These are phyloP conservation scores for Aspergillus sojae DNA, from an alignment of 2,329 filamentous ascomycete species.

Conservation along the genomic window DNA sequence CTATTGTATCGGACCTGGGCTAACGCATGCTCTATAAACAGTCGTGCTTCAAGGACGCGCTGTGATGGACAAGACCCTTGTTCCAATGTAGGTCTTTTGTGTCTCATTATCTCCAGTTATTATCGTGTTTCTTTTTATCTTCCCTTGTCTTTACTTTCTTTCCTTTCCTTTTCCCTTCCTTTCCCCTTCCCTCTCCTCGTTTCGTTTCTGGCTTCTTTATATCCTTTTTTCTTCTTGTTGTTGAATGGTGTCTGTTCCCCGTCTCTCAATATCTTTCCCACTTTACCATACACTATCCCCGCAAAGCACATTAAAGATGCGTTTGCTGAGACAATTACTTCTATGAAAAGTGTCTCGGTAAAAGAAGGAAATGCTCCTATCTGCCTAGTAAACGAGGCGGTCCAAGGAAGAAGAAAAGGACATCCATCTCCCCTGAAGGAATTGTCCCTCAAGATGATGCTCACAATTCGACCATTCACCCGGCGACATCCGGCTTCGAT, in stretches of 20 bases:
- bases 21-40: slow-evolving; percentile 20
- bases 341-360: slow-evolving; percentile 40
- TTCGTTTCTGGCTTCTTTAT: neutral
- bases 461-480: slow-evolving; percentile 25
- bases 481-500: slow-evolving; percentile 29
- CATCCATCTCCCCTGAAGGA: slow-evolving; percentile 25
- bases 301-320: neutral
- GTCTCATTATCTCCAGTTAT: neutral
- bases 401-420: slow-evolving; percentile 45
- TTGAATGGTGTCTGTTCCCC: neutral
- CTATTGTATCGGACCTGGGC: slow-evolving; percentile 9
- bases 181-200: neutral
- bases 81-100: slow-evolving; percentile 40
- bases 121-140: neutral
- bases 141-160: neutral
- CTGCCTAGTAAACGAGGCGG: slow-evolving; percentile 48
- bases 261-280: neutral
- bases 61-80: slow-evolving; percentile 49
- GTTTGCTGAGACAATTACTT: slow-evolving; percentile 14
- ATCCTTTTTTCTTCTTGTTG: neutral
- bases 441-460: slow-evolving; percentile 23
- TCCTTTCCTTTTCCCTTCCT: neutral
- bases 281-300: neutral
- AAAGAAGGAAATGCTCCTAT: slow-evolving; percentile 45
- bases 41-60: slow-evolving; percentile 46